Evolutionary conservation across 306 rosid species (phyloP), one percentile per base, ranked within the genome.

Genomic region (Castanea crenata): DNA sequence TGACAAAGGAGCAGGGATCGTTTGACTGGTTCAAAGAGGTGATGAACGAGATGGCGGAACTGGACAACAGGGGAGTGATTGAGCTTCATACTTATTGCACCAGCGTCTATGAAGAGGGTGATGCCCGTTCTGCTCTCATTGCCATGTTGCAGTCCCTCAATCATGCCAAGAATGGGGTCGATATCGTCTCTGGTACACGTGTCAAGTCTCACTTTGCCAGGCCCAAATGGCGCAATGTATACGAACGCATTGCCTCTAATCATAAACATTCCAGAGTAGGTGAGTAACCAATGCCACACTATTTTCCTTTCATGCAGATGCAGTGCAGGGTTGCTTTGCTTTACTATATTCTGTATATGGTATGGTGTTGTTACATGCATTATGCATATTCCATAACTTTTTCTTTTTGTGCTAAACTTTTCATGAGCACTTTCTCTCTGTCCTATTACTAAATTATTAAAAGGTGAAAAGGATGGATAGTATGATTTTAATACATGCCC

Each of bases 61-160:
- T 57, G 5, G 92, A 89, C 62, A 80, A 85, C 2, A 83, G 69
- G 2, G 88, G 91, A 19, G 89, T 84, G 3, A 87, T 89, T 80
- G 95, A 91, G 65, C 83, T 91, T 0, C 91, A 91, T 71, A 91
- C 86, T 55, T 91, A 91, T 4, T 91, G 91, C 78, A 89, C 95
- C 5, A 87, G 95, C 62, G 92, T 91, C n/a, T 89, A 89, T 77
- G 92, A 91, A 81, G 95, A 91, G 68, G 92, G 91, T 56, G 95
- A 91, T 74, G 92, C 92, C 65, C 89, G 92, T n/a, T 91, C 92
- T 15, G 95, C 95, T 23, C 92, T 91, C 49, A 91, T 91, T 73
- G 88, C 87, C 32, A 91, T 91, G 92, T 75, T 89, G 18, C 95
- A 91, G 44, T 77, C 89, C n/a, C 82, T 91, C 14, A 82, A 81